phyloP scores from a whole-genome alignment of 108 stramenopile genomes.

The Cyclotella cryptica region DNA sequence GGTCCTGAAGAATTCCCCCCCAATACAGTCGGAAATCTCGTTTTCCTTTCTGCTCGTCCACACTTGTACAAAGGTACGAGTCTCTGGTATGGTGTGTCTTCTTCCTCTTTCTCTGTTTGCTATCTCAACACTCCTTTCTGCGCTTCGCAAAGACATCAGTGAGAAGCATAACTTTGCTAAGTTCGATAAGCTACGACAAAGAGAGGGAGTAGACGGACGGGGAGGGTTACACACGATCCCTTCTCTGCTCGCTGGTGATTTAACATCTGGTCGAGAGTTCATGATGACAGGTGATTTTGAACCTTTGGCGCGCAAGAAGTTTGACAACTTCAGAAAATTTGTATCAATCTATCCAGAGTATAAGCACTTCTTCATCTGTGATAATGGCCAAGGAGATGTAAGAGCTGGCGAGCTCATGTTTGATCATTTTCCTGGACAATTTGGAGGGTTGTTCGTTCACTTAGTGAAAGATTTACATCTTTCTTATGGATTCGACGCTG shows the following conservation, averaged over 20 bases:
- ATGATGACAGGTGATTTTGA: constrained; percentile 92
- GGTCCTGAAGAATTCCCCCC: constrained; percentile 93
- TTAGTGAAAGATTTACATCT: constrained; percentile 72
- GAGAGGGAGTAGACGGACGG: constrained; percentile 64
- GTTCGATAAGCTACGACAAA: constrained; percentile 88
- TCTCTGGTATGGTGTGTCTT: not conserved
- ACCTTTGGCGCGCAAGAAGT: constrained; percentile 89
- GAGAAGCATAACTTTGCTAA: constrained; percentile 93
- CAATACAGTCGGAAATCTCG: constrained; percentile 90
- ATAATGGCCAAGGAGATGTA: constrained; percentile 99
- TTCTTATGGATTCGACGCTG: constrained; percentile 82
- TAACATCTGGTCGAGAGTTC: constrained; percentile 92
- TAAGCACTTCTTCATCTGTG: constrained; percentile 95
- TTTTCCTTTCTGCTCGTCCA: constrained; percentile 97
- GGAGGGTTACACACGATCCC: constrained; percentile 95
- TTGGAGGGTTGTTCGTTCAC: constrained; percentile 94
- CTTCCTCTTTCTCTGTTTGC: too few relatives aligned
- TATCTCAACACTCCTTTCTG: not conserved
- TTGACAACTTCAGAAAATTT: constrained; percentile 87
- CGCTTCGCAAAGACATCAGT: constrained; percentile 69
- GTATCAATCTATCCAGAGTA: constrained; percentile 96
- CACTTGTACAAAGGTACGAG: constrained; percentile 91
- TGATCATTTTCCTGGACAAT: constrained; percentile 79
- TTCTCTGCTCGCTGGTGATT: constrained; percentile 93
- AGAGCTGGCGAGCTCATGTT: constrained; percentile 97